Evolutionary conservation across 768 basidiomycete species (phyloP), one percentile per base, ranked within the genome.

Genomic region (Podaxis sp.): DNA sequence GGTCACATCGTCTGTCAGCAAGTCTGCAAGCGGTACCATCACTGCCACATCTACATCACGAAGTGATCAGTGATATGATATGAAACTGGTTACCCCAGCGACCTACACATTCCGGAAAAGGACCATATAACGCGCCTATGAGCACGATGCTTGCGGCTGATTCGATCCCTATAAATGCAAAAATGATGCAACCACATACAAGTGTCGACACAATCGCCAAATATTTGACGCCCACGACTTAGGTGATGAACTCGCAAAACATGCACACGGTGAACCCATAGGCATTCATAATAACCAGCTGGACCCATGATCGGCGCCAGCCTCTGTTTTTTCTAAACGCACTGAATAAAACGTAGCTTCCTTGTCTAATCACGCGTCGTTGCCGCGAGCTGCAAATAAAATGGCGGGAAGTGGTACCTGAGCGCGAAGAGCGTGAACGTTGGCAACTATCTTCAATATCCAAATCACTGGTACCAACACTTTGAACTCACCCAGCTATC

Each of bases 321-420:
- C 33, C 22, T 8, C 38, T 26, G 22, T 38, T 6, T 24, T 2
- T 8, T 44, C 17, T 2, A 28, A 15, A 58, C 64, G 6, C 56
- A 70, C 71, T 12, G 78, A 74, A 62, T 72, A 67, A 48, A 70
- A 72, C 12, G 66, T 66, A 33, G 81, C 73, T 3, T 66, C 69
- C 24, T 71, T 48, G 24, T 71, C 65, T 26, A 75, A 1, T 71
- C 70, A 58, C 78, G 78, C 22, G 64, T 41, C 24, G 71, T 59
- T 1, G 78, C 70, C 58, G 75, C 74, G 3, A 81, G 64, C 58
- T 82, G 80, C 20, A 80, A 59, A 56, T 75, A 80, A 65, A 79
- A 80, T 17, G 75, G 56, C 2, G 78, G 77, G 15, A 66, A 76
- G 41, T 68, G 76, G 52, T 72, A 70, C 13, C 68, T 73, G 2